A percentile compares a stretch with the other conserved stretches of the same genome.
phyloP scores from a whole-genome alignment of 331 rosid genomes.

The Stylosanthes scabra region DNA sequence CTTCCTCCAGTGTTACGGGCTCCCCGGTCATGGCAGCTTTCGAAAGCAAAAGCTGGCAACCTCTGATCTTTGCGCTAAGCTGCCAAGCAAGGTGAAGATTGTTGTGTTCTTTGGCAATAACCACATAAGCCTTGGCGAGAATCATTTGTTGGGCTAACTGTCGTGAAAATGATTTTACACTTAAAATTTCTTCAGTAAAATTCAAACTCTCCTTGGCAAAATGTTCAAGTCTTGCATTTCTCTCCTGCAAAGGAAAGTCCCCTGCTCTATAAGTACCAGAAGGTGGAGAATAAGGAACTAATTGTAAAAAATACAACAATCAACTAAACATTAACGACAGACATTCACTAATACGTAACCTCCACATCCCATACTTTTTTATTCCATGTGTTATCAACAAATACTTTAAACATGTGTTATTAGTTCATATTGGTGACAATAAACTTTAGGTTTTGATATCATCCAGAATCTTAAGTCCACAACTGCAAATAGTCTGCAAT shows the following conservation, averaged over 20 bases:
- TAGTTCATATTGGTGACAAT: constrained; percentile 6
- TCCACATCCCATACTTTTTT: constrained; percentile 17
- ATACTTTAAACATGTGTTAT: neutral
- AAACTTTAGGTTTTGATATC: constrained; percentile 13
- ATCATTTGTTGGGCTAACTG: constrained; percentile 91
- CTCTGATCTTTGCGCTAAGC: constrained; percentile 83
- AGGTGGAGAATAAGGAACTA: constrained; percentile 13
- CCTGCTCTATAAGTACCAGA: constrained; percentile 28
- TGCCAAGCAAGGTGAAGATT: constrained; percentile 99
- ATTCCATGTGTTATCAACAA: neutral
- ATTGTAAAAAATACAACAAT: constrained; percentile 3
- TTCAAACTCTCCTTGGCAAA: constrained; percentile 71
- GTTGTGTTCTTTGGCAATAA: constrained; percentile 96
- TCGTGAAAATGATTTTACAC: constrained; percentile 83
- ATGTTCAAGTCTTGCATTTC: constrained; percentile 57
- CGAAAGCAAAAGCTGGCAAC: constrained; percentile 93
- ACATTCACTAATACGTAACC: constrained; percentile 26
- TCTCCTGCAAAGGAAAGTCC: constrained; percentile 68
- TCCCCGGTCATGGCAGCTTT: constrained; percentile 88
- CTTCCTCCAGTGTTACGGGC: constrained; percentile 83
- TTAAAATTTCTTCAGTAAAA: constrained; percentile 80
- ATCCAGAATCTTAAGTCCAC: constrained; percentile 15
- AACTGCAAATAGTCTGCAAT: constrained; percentile 3
- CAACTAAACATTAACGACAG: constrained; percentile 16
- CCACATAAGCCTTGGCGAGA: constrained; percentile 95